phyloP scores from a whole-genome alignment of 768 basidiomycete genomes.

The Rhizopogon vinicolor region DNA sequence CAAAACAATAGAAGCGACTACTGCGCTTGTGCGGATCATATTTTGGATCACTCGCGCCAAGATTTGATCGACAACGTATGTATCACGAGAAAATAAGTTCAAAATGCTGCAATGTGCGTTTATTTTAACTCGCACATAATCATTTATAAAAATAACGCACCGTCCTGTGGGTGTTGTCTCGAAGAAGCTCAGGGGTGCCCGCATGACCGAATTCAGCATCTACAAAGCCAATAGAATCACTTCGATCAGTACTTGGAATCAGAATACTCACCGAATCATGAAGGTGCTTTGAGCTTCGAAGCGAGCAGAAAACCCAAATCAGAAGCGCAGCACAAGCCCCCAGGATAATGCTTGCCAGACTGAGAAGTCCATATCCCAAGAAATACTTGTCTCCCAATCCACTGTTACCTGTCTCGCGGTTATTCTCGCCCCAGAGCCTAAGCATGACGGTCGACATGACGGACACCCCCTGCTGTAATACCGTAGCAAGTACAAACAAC shows the following conservation, averaged over 20 bases:
- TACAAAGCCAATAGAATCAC: slow-evolving; percentile 21
- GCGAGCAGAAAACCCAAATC: slow-evolving; percentile 73
- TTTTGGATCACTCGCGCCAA: slow-evolving; percentile 70
- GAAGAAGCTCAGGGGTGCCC: slow-evolving; percentile 84
- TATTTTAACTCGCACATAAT: not conserved
- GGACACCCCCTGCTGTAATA: slow-evolving; percentile 52
- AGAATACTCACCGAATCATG: slow-evolving; percentile 62
- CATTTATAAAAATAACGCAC: slow-evolving; percentile 30
- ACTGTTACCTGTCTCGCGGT: slow-evolving; percentile 54
- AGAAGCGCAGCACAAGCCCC: slow-evolving; percentile 54
- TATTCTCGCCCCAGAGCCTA: slow-evolving; percentile 81
- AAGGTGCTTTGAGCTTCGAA: slow-evolving; percentile 68
- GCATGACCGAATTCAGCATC: slow-evolving; percentile 81
- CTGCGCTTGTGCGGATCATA: slow-evolving; percentile 60
- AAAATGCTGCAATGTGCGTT: slow-evolving; percentile 49
- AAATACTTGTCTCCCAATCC: slow-evolving; percentile 55
- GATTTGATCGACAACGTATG: slow-evolving; percentile 80
- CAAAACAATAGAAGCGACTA: slow-evolving; percentile 53
- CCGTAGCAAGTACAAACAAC: slow-evolving; percentile 54
- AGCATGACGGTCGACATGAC: slow-evolving; percentile 63
- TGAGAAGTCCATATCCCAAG: slow-evolving; percentile 63
- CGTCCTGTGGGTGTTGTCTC: slow-evolving; percentile 84
- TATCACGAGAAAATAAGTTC: slow-evolving; percentile 89
- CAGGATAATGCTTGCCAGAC: slow-evolving; percentile 50
- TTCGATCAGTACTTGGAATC: not conserved